Conservation (phyloP, 2,329 filamentous ascomycete genomes). For the Xylariaceae sp. region DNA sequence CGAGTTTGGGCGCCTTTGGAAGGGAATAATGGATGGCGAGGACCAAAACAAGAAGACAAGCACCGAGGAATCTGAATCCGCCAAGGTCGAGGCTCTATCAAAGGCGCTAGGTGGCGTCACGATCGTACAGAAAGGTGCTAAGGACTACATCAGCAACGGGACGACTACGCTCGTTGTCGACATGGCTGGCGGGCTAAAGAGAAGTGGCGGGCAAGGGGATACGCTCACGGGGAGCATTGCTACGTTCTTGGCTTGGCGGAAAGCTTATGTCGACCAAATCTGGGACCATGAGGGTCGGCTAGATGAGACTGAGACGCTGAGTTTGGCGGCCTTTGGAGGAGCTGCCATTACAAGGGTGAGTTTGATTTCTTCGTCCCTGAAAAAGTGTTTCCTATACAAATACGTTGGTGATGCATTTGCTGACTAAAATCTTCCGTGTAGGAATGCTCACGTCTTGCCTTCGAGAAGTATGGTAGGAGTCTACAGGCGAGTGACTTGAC, state of each 20-base stretch:
- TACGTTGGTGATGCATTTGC: background rate
- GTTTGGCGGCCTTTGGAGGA: constrained; percentile 80
- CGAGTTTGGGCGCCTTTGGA: constrained; percentile 81
- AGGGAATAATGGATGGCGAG: constrained; percentile 58
- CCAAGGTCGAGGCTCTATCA: constrained; percentile 62
- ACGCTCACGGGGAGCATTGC: constrained; percentile 87
- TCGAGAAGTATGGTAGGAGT: constrained; percentile 77
- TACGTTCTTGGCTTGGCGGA: constrained; percentile 83
- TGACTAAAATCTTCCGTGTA: constrained; percentile 24
- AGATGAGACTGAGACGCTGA: constrained; percentile 58
- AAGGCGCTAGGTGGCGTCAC: constrained; percentile 80
- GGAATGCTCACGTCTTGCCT: constrained; percentile 84
- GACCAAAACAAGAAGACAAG: constrained; percentile 8
- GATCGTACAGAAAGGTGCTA: constrained; percentile 81
- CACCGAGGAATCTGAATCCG: constrained; percentile 37
- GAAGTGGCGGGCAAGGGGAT: constrained; percentile 92
- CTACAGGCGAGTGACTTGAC: constrained; percentile 92
- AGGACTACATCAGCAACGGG: constrained; percentile 82
- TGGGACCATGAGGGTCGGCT: constrained; percentile 62
- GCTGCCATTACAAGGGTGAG: constrained; percentile 77
- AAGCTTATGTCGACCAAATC: constrained; percentile 76
- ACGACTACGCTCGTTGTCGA: constrained; percentile 71
- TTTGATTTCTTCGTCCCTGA: constrained; percentile 13
- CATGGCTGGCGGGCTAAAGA: constrained; percentile 76
- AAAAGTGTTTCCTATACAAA: background rate